phyloP scores from a whole-genome alignment of 2,329 filamentous ascomycete species.

The Hypoxylon sp. region DNA sequence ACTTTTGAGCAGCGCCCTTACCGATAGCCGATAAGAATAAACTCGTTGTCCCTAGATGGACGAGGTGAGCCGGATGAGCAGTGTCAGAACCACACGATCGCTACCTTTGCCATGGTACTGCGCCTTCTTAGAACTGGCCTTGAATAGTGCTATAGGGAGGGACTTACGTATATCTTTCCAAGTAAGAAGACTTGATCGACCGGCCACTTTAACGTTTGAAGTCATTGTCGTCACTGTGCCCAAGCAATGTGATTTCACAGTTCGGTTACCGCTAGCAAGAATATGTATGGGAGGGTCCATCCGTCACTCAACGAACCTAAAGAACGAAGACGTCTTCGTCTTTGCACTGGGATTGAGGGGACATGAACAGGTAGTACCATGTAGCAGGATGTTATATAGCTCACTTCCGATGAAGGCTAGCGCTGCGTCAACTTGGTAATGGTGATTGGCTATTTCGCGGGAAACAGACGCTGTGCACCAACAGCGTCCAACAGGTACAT shows the following conservation, averaged over 20 bases:
- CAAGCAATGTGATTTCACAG: too few relatives aligned
- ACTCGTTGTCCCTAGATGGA: slow-evolving; percentile 40
- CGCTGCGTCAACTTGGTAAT: neutral
- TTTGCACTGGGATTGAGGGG: neutral
- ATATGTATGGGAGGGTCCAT: neutral
- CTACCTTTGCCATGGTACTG: slow-evolving; percentile 41
- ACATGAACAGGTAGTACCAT: neutral
- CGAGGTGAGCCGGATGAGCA: slow-evolving; percentile 2
- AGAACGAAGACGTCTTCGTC: neutral
- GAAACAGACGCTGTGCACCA: neutral
- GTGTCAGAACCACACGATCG: neutral
- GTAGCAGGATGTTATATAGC: slow-evolving; percentile 1
- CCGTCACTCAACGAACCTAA: neutral
- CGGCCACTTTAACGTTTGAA: neutral
- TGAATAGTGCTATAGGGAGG: neutral
- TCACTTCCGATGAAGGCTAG: slow-evolving; percentile 12
- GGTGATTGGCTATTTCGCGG: slow-evolving; percentile 2
- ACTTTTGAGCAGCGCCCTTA: slow-evolving; percentile 4
- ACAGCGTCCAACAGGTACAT: slow-evolving; percentile 2
- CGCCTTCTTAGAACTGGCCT: neutral
- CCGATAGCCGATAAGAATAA: slow-evolving; percentile 40
- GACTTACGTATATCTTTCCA: slow-evolving; percentile 35
- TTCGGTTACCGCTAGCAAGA: too few relatives aligned
- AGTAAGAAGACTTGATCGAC: slow-evolving; percentile 18
- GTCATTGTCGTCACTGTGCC: neutral